phyloP scores from a whole-genome alignment of 2,329 filamentous ascomycete genomes.

The Fusarium sp. region DNA sequence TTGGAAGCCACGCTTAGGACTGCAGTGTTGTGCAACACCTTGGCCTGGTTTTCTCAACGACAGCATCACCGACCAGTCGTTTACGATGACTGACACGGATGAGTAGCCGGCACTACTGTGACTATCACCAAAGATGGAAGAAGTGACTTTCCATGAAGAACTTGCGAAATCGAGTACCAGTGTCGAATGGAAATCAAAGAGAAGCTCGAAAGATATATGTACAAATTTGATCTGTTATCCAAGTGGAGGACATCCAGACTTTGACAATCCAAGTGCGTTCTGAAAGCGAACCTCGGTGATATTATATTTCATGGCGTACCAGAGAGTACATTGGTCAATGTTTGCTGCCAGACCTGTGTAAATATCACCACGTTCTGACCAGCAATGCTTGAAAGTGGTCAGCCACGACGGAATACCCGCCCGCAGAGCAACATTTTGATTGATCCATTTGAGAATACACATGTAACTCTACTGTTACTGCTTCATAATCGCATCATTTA shows the following conservation, averaged over 20 bases:
- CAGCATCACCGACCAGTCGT: not conserved
- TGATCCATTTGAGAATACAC: not conserved
- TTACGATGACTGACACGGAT: conserved; percentile 11
- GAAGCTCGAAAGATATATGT: conserved; percentile 4
- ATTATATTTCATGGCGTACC: not conserved
- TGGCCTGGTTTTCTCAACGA: conserved; percentile 10
- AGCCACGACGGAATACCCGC: not conserved
- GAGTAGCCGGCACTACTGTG: not conserved
- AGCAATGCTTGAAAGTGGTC: not conserved
- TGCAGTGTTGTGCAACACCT: conserved; percentile 7
- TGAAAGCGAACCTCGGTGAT: not conserved
- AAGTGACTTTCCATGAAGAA: conserved; percentile 1
- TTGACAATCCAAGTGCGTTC: not conserved
- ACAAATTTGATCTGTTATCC: not conserved
- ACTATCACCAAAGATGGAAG: not conserved
- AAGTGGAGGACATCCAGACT: not conserved
- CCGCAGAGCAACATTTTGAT: not conserved
- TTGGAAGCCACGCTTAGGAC: conserved; percentile 31
- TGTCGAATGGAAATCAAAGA: not conserved
- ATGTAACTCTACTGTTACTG: not conserved
- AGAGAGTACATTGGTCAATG: not conserved
- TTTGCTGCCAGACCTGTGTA: not conserved
- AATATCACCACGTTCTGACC: not conserved
- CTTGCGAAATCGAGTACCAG: not conserved
- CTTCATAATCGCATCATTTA: not conserved